These are phyloP conservation scores for Vaucheria bursata DNA, from an alignment of 352 stramenopile species.

Conservation along the genomic window DNA sequence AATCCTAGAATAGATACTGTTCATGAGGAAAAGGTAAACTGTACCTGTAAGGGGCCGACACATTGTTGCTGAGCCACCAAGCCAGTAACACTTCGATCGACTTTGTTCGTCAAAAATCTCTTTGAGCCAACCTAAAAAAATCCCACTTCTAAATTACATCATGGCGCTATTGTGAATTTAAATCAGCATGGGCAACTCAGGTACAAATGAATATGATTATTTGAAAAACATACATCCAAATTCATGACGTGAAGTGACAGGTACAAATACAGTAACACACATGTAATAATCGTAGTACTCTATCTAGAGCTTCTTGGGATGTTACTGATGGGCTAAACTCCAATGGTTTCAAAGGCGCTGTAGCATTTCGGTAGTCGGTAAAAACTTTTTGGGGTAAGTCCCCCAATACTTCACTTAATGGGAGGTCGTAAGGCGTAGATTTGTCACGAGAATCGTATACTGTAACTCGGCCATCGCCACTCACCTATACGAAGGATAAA, in stretches of 20 bases:
- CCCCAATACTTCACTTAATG: slow-evolving; percentile 87
- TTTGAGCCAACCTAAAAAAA: slow-evolving; percentile 95
- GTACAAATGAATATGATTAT: no score
- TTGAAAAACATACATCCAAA: no score
- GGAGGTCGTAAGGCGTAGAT: slow-evolving; percentile 87
- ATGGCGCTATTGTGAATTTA: slow-evolving; percentile 67
- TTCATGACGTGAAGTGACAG: no score
- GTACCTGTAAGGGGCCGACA: slow-evolving; percentile 88
- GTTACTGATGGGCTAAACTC: slow-evolving; percentile 10
- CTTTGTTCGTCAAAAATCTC: slow-evolving; percentile 88
- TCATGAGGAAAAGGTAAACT: no score
- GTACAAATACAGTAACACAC: no score
- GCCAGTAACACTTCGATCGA: slow-evolving; percentile 94
- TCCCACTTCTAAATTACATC: no score
- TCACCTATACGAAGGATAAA: slow-evolving; percentile 45
- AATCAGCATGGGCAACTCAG: not conserved
- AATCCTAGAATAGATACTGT: no score
- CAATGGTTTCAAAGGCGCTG: slow-evolving; percentile 54
- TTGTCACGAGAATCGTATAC: slow-evolving; percentile 87
- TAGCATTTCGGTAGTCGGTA: slow-evolving; percentile 64
- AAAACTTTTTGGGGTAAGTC: slow-evolving; percentile 99
- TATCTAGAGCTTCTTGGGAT: slow-evolving; percentile 75
- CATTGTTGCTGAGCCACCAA: slow-evolving; percentile 97
- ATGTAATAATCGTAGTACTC: slow-evolving; percentile 79
- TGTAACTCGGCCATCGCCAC: slow-evolving; percentile 87